Evolutionary conservation across 352 stramenopile genomes (phyloP).

Genomic region (Phytophthora meadii): DNA sequence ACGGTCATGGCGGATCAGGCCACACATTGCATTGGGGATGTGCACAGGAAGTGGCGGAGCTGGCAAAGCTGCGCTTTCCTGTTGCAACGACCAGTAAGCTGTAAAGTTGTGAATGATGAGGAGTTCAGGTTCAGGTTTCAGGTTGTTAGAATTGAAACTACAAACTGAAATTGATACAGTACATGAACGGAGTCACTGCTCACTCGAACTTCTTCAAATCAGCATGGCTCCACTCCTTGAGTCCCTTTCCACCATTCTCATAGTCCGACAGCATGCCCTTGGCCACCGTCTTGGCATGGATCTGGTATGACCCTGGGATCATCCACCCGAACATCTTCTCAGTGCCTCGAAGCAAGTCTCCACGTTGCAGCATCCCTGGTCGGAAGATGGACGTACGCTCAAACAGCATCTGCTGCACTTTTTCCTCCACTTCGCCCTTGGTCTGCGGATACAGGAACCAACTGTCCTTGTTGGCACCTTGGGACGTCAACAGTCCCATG

Average conservation of each 20-base stretch:
- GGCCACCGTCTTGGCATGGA: conserved; percentile 56
- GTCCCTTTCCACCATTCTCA: conserved; percentile 47
- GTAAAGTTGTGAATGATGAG: too few relatives aligned
- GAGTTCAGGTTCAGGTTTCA: too few relatives aligned
- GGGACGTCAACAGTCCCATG: conserved; percentile 69
- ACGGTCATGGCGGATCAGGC: conserved; percentile 65
- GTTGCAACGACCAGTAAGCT: too few relatives aligned
- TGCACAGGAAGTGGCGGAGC: conserved; percentile 54
- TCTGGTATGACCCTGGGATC: conserved; percentile 49
- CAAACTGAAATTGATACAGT: neutral
- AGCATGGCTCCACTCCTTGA: conserved; percentile 58
- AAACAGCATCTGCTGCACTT: conserved; percentile 65
- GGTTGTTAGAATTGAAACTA: neutral
- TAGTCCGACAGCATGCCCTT: conserved; percentile 79
- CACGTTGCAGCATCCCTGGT: conserved; percentile 64
- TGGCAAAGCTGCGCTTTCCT: neutral
- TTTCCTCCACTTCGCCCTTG: conserved; percentile 79
- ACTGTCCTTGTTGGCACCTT: conserved; percentile 70
- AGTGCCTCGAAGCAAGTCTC: conserved; percentile 54
- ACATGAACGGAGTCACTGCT: neutral
- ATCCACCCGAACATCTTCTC: conserved; percentile 64
- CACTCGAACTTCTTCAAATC: conserved; percentile 68
- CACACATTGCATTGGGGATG: conserved; percentile 79
- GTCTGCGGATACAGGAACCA: conserved; percentile 85
- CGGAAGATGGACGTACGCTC: conserved; percentile 63